Base-by-base conservation (phyloP, 108 stramenopile species). In the Hondaea fermentalgiana region DNA sequence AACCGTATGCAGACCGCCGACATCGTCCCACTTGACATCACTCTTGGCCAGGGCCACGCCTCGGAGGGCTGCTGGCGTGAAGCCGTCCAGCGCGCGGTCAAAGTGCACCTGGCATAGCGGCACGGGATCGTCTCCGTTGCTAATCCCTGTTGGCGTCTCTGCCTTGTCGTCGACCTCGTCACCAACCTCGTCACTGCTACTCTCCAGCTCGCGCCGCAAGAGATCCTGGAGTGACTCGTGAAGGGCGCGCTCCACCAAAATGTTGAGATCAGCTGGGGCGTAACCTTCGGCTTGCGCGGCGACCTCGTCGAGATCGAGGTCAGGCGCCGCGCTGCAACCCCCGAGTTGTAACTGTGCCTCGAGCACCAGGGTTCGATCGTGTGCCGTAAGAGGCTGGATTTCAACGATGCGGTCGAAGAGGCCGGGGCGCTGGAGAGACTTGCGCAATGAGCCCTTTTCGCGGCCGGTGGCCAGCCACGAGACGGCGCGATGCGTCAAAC, bases 11-110 rank as follows among this genome's bases (percentile, higher is more conserved):
- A 93, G 47, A 23, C 93, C 93, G 25, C 93, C 93, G 19, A 93
- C 92, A 58, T 93, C 93, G 17, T 60, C 88, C 93, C 93, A 93
- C 91, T 29, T 88, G 87, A 44, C 58, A 12, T 87, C 58, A 14
- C 53, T 87, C 72, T 45, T 87, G 51, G 57, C 59, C 43, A 87
- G 43, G 19, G 59, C 44, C 23, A 76, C 59, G 44, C 42, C 69
- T 10, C 91, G 88, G 17, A 89, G 88, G 19, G 91, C 89, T 29
- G 90, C 90, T 3, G 91, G 88, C 23, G 89, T 59, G 23, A 90
- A 91, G 5, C 90, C 91, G 3, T 91, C 60, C 12, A 91, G 51
- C 19, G 91, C 91, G 10, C 47, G 72, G 16, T 89, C 90, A 21
- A 91, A 55, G 89, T 91, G 89, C 5, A 23, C 71, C 21, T 89